Evolutionary conservation across 1,139 yeast species (phyloP).

Genomic region (Magnusiomyces ingens): DNA sequence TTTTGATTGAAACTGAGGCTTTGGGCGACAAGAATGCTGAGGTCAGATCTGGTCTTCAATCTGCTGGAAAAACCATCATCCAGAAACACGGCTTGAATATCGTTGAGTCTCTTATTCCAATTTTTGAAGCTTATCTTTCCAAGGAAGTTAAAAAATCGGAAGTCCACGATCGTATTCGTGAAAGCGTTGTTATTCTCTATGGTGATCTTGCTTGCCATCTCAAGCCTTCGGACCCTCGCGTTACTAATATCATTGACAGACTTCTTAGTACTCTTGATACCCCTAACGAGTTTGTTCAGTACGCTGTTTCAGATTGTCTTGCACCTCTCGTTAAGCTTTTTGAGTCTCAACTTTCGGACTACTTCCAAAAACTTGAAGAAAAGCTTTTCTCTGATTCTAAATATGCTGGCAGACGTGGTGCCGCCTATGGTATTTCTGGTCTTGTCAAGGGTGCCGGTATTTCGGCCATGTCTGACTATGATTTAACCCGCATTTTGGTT

Average conservation of each 20-base stretch:
- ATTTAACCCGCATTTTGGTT: conserved; percentile 65
- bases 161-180: conserved; percentile 59
- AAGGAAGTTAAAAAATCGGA: conserved; percentile 34
- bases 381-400: conserved; percentile 47
- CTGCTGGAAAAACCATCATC: conserved; percentile 76
- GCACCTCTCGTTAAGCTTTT: conserved; percentile 69
- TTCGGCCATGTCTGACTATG: conserved; percentile 63
- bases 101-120: conserved; percentile 66
- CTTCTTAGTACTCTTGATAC: conserved; percentile 70
- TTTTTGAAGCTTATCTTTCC: conserved; percentile 58
- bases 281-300: conserved; percentile 84
- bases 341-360: conserved; percentile 36
- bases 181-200: conserved; percentile 75
- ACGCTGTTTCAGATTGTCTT: conserved; percentile 76
- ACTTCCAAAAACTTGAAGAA: conserved; percentile 53
- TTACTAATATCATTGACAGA: conserved; percentile 57
- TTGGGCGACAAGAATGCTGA: conserved; percentile 66
- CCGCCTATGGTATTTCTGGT: conserved; percentile 95
- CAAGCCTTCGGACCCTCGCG: conserved; percentile 54
- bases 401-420: conserved; percentile 70
- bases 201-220: conserved; percentile 86
- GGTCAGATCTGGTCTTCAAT: conserved; percentile 78
- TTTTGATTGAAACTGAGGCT: conserved; percentile 55
- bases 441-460: conserved; percentile 87
- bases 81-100: conserved; percentile 54